A percentile compares a stretch with the other conserved stretches of the same genome.
Conservation (phyloP, 2,329 filamentous ascomycete species). For the Trichoderma atrobrunneum region DNA sequence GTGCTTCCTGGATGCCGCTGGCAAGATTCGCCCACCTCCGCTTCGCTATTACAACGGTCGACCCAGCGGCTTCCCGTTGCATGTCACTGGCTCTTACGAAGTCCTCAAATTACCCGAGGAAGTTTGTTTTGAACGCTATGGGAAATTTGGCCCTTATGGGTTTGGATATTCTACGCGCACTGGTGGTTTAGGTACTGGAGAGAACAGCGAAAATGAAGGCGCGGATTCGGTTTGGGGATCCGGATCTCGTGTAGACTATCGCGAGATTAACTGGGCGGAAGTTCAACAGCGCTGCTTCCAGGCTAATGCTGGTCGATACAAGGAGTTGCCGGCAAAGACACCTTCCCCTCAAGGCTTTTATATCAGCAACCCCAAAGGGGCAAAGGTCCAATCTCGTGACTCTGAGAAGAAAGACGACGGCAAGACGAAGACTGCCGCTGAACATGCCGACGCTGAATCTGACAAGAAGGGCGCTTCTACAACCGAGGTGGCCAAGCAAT, state of each 20-base stretch:
- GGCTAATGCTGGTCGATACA: constrained; percentile 69
- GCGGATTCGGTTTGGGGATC: constrained; percentile 75
- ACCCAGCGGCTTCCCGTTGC: constrained; percentile 78
- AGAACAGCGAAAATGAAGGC: constrained; percentile 79
- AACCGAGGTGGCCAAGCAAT: constrained; percentile 25
- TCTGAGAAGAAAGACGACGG: background rate
- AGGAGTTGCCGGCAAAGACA: constrained; percentile 40
- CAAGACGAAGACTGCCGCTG: background rate
- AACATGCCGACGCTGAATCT: background rate
- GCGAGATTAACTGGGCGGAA: constrained; percentile 73
- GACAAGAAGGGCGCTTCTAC: background rate
- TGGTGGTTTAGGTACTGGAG: constrained; percentile 80
- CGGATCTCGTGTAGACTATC: constrained; percentile 71
- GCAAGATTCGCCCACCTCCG: constrained; percentile 63
- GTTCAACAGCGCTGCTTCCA: constrained; percentile 71
- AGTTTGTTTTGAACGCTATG: constrained; percentile 90
- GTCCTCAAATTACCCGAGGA: constrained; percentile 75
- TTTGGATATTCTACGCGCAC: constrained; percentile 76
- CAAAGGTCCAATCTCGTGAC: background rate
- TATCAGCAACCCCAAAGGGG: constrained; percentile 27
- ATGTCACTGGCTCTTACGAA: constrained; percentile 83
- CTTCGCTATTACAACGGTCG: constrained; percentile 75
- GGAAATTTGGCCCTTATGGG: constrained; percentile 84
- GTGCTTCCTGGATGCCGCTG: constrained; percentile 73
- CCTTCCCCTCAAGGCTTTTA: constrained; percentile 51